Evolutionary conservation across 148 eudicot genomes (phyloP).

Genomic region (Dianthus caryophyllus): DNA sequence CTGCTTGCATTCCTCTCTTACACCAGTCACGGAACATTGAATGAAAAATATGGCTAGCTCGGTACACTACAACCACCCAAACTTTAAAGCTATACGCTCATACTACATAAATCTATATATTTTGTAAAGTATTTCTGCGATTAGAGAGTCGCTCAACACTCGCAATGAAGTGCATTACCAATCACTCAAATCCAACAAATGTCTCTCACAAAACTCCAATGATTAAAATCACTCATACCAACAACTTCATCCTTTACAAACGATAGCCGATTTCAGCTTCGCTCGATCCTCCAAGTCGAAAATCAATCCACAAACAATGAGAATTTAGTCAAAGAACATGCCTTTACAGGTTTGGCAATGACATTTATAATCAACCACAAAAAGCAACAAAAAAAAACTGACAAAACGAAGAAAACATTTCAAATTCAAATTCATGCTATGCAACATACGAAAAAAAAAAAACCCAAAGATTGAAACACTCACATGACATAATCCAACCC

Average conservation of each 20-base stretch:
- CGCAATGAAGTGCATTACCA: neutral
- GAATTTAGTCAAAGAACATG: neutral
- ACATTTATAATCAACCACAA: neutral
- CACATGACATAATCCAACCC: slow-evolving; percentile 48
- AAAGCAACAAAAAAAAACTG: too few relatives aligned
- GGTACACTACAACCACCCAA: too few relatives aligned
- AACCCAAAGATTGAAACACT: slow-evolving; percentile 21
- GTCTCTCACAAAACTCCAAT: neutral
- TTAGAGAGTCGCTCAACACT: neutral
- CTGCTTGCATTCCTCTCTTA: too few relatives aligned
- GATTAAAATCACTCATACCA: neutral
- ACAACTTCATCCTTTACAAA: neutral
- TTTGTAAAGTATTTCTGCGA: too few relatives aligned
- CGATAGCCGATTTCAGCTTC: neutral
- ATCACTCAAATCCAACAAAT: neutral
- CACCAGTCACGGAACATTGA: too few relatives aligned
- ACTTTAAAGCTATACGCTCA: too few relatives aligned
- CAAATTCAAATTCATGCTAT: too few relatives aligned
- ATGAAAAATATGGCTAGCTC: too few relatives aligned
- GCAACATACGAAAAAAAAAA: neutral
- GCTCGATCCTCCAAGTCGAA: too few relatives aligned
- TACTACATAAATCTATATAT: too few relatives aligned
- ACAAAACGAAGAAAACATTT: too few relatives aligned
- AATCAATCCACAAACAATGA: neutral
- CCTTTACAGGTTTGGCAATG: too few relatives aligned